Percentiles rank a stretch among this genome's conserved stretches.
phyloP scores from a whole-genome alignment of 495 filamentous ascomycete genomes.

The Penicillium verhagenii region DNA sequence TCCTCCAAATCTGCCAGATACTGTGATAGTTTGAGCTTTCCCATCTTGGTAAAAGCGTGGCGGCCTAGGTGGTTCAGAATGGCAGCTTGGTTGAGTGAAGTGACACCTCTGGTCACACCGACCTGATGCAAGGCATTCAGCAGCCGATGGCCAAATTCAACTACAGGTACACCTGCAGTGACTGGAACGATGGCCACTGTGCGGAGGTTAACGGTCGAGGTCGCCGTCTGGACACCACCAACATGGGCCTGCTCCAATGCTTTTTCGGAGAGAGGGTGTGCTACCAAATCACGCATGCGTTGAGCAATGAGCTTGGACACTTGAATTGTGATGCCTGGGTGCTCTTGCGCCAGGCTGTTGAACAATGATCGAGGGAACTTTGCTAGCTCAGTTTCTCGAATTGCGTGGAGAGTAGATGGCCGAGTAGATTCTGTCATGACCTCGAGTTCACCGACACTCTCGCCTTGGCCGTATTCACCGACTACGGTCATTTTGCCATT shows the following conservation, averaged over 20 bases:
- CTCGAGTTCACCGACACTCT: slow-evolving; percentile 95
- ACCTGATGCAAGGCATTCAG: slow-evolving; percentile 85
- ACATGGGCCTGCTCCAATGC: slow-evolving; percentile 55
- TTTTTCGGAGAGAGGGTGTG: slow-evolving; percentile 72
- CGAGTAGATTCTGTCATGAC: slow-evolving; percentile 92
- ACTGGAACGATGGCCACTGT: slow-evolving; percentile 92
- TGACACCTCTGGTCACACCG: slow-evolving; percentile 83
- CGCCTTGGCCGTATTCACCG: slow-evolving; percentile 93
- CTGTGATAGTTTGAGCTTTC: slow-evolving; percentile 91
- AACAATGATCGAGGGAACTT: slow-evolving; percentile 95
- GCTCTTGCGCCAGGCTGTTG: slow-evolving; percentile 94
- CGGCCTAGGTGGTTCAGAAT: slow-evolving; percentile 92
- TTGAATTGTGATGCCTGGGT: slow-evolving; percentile 97
- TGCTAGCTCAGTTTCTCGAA: slow-evolving; percentile 92
- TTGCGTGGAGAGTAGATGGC: slow-evolving; percentile 88
- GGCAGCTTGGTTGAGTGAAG: slow-evolving; percentile 86
- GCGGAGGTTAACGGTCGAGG: slow-evolving; percentile 86
- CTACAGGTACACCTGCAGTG: slow-evolving; percentile 86
- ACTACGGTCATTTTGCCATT: slow-evolving; percentile 84
- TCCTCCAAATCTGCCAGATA: slow-evolving; percentile 97
- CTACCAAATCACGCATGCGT: slow-evolving; percentile 84
- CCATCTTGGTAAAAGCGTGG: slow-evolving; percentile 96
- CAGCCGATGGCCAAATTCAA: slow-evolving; percentile 90
- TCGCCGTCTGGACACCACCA: slow-evolving; percentile 64
- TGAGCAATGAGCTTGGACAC: slow-evolving; percentile 98